Evolutionary conservation across 2,329 filamentous ascomycete genomes (phyloP).

Genomic region (Fusarium sp.): DNA sequence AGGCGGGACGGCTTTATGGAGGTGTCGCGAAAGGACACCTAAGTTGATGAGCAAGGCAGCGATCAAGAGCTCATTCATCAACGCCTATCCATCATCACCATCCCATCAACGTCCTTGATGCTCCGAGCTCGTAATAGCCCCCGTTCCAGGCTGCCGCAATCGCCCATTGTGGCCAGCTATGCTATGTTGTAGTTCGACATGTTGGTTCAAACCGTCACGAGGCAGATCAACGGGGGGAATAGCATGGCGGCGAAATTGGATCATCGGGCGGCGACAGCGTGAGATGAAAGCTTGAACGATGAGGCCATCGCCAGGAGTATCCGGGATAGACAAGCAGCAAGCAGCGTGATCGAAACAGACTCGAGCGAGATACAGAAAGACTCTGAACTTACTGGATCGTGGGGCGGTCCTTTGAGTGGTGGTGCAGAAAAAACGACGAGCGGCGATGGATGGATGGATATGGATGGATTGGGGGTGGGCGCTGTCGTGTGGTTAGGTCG

Average conservation of each 20-base stretch:
- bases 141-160: slow-evolving; percentile 38
- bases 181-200: slow-evolving; percentile 27
- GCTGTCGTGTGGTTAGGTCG: slow-evolving; percentile 46
- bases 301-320: slow-evolving; percentile 43
- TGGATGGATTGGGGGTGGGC: slow-evolving; percentile 39
- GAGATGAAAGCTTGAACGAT: slow-evolving; percentile 32
- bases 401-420: slow-evolving; percentile 51
- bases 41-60: slow-evolving; percentile 47
- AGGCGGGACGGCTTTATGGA: slow-evolving; percentile 46
- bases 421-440: slow-evolving; percentile 52
- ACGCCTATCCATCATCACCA: slow-evolving; percentile 22
- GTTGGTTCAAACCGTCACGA: slow-evolving; percentile 41
- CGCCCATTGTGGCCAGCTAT: slow-evolving; percentile 35
- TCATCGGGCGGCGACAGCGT: slow-evolving; percentile 34
- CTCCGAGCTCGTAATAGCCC: slow-evolving; percentile 7
- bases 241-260: slow-evolving; percentile 34
- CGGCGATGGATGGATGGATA: slow-evolving; percentile 44
- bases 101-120: slow-evolving; percentile 18
- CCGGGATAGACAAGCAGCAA: slow-evolving; percentile 28
- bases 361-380: slow-evolving; percentile 29
- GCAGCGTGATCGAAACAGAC: slow-evolving; percentile 22
- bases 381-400: slow-evolving; percentile 50
- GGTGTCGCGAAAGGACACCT: slow-evolving; percentile 51
- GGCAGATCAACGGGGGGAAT: slow-evolving; percentile 38
- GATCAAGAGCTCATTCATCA: slow-evolving; percentile 34